phyloP scores from a whole-genome alignment of 305 asterid species.

The Solanum hybrid region DNA sequence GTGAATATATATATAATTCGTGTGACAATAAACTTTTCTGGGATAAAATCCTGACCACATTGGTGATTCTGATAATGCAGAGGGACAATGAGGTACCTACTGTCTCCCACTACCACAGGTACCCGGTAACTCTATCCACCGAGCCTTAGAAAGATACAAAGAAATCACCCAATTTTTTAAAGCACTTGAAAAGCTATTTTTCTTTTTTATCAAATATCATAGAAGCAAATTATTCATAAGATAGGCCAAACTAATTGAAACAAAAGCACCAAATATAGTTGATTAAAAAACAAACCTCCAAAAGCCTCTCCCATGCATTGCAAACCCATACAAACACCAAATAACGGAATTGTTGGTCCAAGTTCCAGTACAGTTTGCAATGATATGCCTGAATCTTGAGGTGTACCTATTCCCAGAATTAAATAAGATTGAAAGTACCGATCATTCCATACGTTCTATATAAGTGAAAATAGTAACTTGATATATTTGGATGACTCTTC shows the following conservation, averaged over 20 bases:
- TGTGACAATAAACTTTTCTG: neutral
- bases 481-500: neutral
- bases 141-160: neutral
- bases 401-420: conserved; percentile 42
- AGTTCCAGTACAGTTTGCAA: conserved; percentile 78
- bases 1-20: neutral
- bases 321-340: conserved; percentile 99
- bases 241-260: neutral
- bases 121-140: neutral
- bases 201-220: neutral
- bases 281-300: conserved; percentile 54
- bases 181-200: neutral
- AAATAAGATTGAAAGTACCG: neutral
- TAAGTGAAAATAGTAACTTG: neutral
- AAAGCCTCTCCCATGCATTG: conserved; percentile 99
- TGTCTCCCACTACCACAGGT: neutral
- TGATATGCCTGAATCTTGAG: conserved; percentile 95
- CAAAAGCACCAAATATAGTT: neutral
- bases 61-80: neutral
- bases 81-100: neutral
- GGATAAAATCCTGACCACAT: neutral
- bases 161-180: neutral
- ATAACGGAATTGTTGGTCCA: conserved; percentile 78
- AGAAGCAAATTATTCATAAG: neutral
- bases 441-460: neutral